Evolutionary conservation across 306 rosid genomes (phyloP).

Genomic region (Fagus crenata): DNA sequence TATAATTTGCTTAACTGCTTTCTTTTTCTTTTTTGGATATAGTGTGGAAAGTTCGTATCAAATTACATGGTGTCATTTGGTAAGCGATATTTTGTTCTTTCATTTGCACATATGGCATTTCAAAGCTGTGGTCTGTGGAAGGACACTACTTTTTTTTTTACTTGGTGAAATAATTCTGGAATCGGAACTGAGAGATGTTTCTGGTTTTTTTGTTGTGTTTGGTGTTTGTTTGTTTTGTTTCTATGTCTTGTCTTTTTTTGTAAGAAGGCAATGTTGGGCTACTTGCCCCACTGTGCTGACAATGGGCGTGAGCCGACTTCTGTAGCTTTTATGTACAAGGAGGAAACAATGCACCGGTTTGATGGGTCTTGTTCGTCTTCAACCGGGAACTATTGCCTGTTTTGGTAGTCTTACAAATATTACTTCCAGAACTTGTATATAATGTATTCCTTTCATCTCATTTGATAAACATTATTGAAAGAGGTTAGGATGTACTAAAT

Average conservation of each 20-base stretch:
- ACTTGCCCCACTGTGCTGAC: slow-evolving; percentile 99
- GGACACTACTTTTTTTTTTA: slow-evolving; percentile 60
- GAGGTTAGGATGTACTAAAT: slow-evolving; percentile 42
- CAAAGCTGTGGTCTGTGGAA: slow-evolving; percentile 45
- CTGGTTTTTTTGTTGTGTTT: slow-evolving; percentile 93
- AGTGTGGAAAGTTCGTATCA: slow-evolving; percentile 95
- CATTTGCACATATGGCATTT: slow-evolving; percentile 48
- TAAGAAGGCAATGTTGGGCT: slow-evolving; percentile 99
- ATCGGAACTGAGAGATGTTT: slow-evolving; percentile 97
- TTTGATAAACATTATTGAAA: slow-evolving; percentile 33
- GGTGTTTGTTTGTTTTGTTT: slow-evolving; percentile 98
- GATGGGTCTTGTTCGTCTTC: slow-evolving; percentile 99
- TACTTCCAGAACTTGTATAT: slow-evolving; percentile 60
- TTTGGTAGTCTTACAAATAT: slow-evolving; percentile 91
- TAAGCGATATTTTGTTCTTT: slow-evolving; percentile 75
- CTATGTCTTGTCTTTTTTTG: slow-evolving; percentile 89
- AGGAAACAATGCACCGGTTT: slow-evolving; percentile 94
- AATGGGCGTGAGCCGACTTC: slow-evolving; percentile 99
- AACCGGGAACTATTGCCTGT: slow-evolving; percentile 80
- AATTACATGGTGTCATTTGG: slow-evolving; percentile 91
- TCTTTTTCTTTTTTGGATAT: slow-evolving; percentile 57
- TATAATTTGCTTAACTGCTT: slow-evolving; percentile 62
- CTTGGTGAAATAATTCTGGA: slow-evolving; percentile 78
- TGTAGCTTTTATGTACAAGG: slow-evolving; percentile 98
- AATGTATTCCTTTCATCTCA: slow-evolving; percentile 43